A percentile compares a stretch with the other conserved stretches of the same genome.
phyloP scores from a whole-genome alignment of 2,329 filamentous ascomycete species.

The Diaporthe longicolla region DNA sequence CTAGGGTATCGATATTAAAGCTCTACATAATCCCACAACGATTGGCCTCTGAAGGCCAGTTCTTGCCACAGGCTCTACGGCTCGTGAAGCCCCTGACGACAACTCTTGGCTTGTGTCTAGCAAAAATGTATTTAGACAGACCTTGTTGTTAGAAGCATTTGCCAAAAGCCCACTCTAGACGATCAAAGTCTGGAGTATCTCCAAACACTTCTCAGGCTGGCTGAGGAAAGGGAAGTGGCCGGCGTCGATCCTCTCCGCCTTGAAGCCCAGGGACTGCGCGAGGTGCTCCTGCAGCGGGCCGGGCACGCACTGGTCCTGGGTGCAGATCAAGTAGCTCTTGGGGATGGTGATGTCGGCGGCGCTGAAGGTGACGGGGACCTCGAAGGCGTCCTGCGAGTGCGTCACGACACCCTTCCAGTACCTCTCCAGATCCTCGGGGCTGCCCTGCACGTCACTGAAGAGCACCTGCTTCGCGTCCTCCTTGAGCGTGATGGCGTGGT shows the following conservation, averaged over 20 bases:
- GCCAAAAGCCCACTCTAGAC: neutral
- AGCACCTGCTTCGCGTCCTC: conserved; percentile 40
- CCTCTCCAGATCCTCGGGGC: conserved; percentile 35
- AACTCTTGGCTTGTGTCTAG: neutral
- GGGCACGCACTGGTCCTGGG: conserved; percentile 39
- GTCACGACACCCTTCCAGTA: conserved; percentile 40
- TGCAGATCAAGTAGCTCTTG: conserved; percentile 42
- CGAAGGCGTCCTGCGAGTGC: conserved; percentile 44
- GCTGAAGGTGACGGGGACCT: conserved; percentile 41
- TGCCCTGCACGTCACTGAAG: conserved; percentile 42
- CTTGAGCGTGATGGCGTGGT: conserved; percentile 37
- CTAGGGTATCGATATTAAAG: conserved; percentile 2
- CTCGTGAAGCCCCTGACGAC: too few species aligned
- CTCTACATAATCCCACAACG: neutral
- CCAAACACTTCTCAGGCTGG: conserved; percentile 40
- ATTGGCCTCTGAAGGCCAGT: neutral
- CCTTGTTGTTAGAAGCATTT: neutral
- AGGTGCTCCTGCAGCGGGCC: conserved; percentile 35
- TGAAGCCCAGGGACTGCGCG: conserved; percentile 32
- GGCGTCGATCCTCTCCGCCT: conserved; percentile 36
- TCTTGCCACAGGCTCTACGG: too few species aligned
- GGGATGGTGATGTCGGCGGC: conserved; percentile 43
- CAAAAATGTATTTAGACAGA: neutral
- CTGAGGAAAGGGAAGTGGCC: conserved; percentile 43
- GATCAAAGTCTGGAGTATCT: conserved; percentile 23